A percentile compares a stretch with the other conserved stretches of the same genome.
Conservation (phyloP, 495 filamentous ascomycete species). For the Aspergillus cristatus region DNA sequence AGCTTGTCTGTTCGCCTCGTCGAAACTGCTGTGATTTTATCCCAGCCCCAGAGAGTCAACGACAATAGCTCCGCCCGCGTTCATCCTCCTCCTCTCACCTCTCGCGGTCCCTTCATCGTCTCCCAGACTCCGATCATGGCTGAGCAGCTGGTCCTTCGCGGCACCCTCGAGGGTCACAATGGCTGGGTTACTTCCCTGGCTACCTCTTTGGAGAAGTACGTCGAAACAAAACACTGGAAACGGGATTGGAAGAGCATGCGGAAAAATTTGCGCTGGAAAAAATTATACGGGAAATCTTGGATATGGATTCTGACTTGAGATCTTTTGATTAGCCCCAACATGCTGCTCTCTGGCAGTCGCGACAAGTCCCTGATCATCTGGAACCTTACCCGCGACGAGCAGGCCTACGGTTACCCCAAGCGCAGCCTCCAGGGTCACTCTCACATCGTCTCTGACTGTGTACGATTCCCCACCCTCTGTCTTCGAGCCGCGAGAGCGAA, state of each 20-base stretch:
- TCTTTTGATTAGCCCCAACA: constrained; percentile 72
- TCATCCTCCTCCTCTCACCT: constrained; percentile 27
- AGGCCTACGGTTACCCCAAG: constrained; percentile 96
- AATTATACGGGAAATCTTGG: constrained; percentile 6
- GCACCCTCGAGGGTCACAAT: constrained; percentile 93
- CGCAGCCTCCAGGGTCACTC: constrained; percentile 96
- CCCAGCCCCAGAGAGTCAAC: constrained; percentile 39
- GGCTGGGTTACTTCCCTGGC: constrained; percentile 72
- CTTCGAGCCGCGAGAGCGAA: constrained; percentile 1
- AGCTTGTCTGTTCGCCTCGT: constrained; percentile 26
- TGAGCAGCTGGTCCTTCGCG: constrained; percentile 95
- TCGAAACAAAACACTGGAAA: too few species aligned
- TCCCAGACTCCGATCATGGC: constrained; percentile 56
- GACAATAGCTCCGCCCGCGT: constrained; percentile 38
- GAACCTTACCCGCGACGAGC: constrained; percentile 99
- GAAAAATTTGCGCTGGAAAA: neutral
- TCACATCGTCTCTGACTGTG: constrained; percentile 99
- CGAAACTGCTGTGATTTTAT: constrained; percentile 33
- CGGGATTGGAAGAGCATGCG: neutral
- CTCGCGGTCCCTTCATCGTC: constrained; percentile 37
- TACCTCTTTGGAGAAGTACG: constrained; percentile 97
- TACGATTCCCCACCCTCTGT: constrained; percentile 44
- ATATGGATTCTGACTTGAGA: constrained; percentile 26
- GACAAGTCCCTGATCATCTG: constrained; percentile 99
- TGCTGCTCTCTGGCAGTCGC: constrained; percentile 94